Conservation (phyloP, 2,329 filamentous ascomycete species). For the Mycosphaerella arachidis region DNA sequence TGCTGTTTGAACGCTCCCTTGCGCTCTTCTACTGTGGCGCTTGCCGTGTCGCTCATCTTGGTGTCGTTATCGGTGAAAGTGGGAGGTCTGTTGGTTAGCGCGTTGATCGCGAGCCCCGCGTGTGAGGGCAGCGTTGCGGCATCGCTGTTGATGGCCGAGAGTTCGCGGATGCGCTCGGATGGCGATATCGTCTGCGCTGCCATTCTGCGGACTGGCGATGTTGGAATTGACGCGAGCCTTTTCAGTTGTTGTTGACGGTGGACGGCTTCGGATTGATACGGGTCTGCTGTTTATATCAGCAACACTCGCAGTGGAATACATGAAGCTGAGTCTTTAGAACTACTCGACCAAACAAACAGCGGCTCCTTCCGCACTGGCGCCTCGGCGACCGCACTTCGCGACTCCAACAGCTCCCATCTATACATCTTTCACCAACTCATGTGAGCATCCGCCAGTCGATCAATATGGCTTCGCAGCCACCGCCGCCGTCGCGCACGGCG, state of each 20-base stretch:
- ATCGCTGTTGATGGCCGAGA: conserved; percentile 69
- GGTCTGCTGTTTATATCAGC: neutral
- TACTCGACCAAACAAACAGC: neutral
- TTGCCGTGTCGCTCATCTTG: conserved; percentile 31
- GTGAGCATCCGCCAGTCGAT: neutral
- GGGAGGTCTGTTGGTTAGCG: conserved; percentile 52
- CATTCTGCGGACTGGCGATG: conserved; percentile 3
- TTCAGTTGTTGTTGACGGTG: neutral
- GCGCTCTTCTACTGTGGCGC: conserved; percentile 49
- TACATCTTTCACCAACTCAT: neutral
- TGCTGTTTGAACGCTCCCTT: conserved; percentile 56
- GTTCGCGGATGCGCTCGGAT: conserved; percentile 73
- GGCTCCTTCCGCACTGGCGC: neutral
- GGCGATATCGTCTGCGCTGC: conserved; percentile 50
- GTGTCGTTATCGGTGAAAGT: conserved; percentile 23
- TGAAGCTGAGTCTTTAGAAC: too few species aligned
- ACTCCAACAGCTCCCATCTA: neutral
- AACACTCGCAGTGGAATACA: neutral
- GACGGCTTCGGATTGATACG: neutral
- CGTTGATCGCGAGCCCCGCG: conserved; percentile 59
- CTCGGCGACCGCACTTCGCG: conserved; percentile 1
- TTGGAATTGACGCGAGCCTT: too few species aligned
- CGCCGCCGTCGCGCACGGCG: conserved; percentile 33
- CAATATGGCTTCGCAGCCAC: conserved; percentile 35
- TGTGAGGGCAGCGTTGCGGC: conserved; percentile 53